Percentiles rank a stretch among this genome's conserved stretches.
These are phyloP conservation scores for Lodderomyces parapsilosis DNA, from an alignment of 1,139 yeast species.

Conservation along the genomic window DNA sequence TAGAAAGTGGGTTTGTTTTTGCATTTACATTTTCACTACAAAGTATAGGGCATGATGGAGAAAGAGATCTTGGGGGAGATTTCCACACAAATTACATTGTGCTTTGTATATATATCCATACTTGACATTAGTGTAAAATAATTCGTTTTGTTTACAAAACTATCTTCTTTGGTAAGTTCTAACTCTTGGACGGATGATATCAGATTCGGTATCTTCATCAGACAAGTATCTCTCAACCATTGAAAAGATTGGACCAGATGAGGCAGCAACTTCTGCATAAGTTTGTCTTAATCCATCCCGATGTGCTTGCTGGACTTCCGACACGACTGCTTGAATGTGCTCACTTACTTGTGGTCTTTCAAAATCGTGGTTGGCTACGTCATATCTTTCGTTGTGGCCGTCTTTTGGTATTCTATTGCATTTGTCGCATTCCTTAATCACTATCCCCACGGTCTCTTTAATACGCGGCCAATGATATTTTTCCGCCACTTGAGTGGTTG, in stretches of 20 bases:
- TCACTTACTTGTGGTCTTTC: slow-evolving; percentile 1
- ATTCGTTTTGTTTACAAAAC: background rate
- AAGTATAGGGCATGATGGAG: background rate
- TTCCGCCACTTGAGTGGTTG: slow-evolving; percentile 75
- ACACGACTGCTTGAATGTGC: slow-evolving; percentile 10
- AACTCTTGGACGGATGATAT: slow-evolving; percentile 10
- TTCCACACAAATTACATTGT: background rate
- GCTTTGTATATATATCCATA: slow-evolving; percentile 1
- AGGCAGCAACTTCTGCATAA: slow-evolving; percentile 46
- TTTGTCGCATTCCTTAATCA: slow-evolving; percentile 71
- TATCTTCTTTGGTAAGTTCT: slow-evolving; percentile 6
- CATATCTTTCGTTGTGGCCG: background rate
- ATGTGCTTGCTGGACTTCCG: slow-evolving; percentile 9
- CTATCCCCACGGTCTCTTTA: slow-evolving; percentile 82
- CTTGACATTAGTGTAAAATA: background rate
- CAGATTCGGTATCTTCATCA: slow-evolving; percentile 12
- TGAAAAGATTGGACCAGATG: slow-evolving; percentile 20
- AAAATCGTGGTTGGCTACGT: background rate
- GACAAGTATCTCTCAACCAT: background rate
- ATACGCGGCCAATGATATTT: slow-evolving; percentile 89
- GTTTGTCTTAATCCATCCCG: slow-evolving; percentile 5
- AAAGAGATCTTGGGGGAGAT: slow-evolving; percentile 7
- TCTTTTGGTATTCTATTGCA: slow-evolving; percentile 34
- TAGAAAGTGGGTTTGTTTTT: slow-evolving; percentile 15
- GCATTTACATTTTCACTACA: slow-evolving; percentile 1